Evolutionary conservation across 768 basidiomycete genomes (phyloP).

Genomic region (Exidia glandulosa): DNA sequence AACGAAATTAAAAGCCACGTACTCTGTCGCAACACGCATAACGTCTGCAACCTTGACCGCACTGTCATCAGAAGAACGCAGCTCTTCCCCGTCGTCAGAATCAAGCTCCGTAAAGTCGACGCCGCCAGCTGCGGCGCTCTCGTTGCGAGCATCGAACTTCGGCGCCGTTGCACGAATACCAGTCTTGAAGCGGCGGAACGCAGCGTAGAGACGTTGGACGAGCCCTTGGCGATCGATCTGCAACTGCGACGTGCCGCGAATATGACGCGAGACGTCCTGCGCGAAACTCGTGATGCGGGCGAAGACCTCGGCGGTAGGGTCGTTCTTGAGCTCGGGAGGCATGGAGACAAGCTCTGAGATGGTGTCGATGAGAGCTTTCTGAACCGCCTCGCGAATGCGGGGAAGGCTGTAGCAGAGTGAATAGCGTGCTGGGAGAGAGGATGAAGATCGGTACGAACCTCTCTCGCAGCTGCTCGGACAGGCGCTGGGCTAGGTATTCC

Average conservation of each 20-base stretch:
- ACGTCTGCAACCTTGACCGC: not conserved
- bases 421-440: not conserved
- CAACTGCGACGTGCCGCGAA: not conserved
- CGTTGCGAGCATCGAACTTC: not conserved
- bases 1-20: not conserved
- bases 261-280: not conserved
- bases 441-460: constrained; percentile 26
- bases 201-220: not conserved
- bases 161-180: not conserved
- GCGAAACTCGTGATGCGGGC: not conserved
- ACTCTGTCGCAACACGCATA: not conserved
- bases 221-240: not conserved
- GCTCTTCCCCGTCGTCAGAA: not conserved
- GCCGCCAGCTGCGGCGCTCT: not conserved
- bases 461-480: constrained; percentile 53
- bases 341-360: not conserved
- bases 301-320: not conserved
- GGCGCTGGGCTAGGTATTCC: constrained; percentile 42
- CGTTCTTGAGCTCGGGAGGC: not conserved
- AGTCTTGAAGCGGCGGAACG: not conserved
- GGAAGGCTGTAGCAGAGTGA: not conserved
- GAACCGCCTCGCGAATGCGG: not conserved
- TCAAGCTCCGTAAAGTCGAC: not conserved
- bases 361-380: not conserved
- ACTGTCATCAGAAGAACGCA: not conserved